Base-by-base conservation (phyloP, 805 yeast genomes). In the Suhomyces sp. region DNA sequence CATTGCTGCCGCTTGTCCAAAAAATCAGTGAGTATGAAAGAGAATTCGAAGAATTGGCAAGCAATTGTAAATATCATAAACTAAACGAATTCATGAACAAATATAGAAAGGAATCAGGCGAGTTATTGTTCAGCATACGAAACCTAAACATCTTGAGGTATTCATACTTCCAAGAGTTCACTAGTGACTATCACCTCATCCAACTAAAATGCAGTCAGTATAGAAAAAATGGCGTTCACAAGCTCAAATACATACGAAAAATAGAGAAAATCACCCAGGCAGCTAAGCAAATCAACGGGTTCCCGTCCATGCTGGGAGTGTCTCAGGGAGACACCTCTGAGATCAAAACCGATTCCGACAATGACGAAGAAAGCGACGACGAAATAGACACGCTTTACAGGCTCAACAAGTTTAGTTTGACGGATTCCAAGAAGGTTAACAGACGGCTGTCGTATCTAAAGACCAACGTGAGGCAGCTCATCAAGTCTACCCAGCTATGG, bases 401-500 rank as follows among this genome's bases (percentile, higher is more conserved):
- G 19, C 23, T 48, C 4, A 41, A 48, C 29, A 48, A 48, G 10
- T 40, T 48, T 24, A 48, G 44, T 31, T 38, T 48, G 41, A 48
- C 44, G 4, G 44, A 41, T 7, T 22, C 22, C 15, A 46, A 38
- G 7, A 26, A 12, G 17, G 38, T 38, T 9, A 6, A 10, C 19
- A 9, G n/a, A 9, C 9, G 15, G 12, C 24, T 3, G 24, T 35
- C 40, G 40, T 6, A 12, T 35, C 40, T 6, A n/a, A 35, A n/a
- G 17, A n/a, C 40, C 19, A 19, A 19, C 19, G 31, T 50, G 13
- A 36, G 54, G n/a, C 29, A n/a, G 35, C 29, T 50, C 3, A 19
- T 58, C 6, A 48, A 45, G 15, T 54, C 55, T 36, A 45, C 46
- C 23, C 64, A 57, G 47, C 66, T 67, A 47, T 68, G 72, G 72